These are phyloP conservation scores for Lepraria neglecta DNA, from an alignment of 495 filamentous ascomycete genomes.

Conservation along the genomic window DNA sequence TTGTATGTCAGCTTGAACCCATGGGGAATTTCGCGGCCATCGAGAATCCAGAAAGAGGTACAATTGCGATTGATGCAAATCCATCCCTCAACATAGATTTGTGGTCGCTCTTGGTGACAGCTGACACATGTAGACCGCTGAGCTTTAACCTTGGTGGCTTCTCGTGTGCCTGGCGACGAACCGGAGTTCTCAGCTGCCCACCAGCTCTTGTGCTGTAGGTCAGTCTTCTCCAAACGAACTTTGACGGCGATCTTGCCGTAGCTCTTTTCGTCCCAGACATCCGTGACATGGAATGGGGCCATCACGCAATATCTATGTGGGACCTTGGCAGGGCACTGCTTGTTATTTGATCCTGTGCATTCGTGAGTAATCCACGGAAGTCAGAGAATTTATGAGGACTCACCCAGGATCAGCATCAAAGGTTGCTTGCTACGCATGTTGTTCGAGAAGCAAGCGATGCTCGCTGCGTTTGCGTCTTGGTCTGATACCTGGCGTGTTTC, in stretches of 20 bases:
- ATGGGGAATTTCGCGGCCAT: constrained; percentile 26
- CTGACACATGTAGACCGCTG: constrained; percentile 33
- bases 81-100: constrained; percentile 57
- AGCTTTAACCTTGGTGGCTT: constrained; percentile 27
- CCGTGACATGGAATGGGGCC: constrained; percentile 64
- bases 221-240: constrained; percentile 66
- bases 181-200: constrained; percentile 46
- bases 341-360: constrained; percentile 46
- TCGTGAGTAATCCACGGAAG: background rate
- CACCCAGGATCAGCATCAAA: constrained; percentile 57
- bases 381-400: constrained; percentile 15
- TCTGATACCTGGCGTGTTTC: constrained; percentile 40
- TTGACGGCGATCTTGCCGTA: constrained; percentile 43
- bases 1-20: constrained; percentile 45
- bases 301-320: constrained; percentile 65
- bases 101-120: constrained; percentile 38
- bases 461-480: constrained; percentile 34
- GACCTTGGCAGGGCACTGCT: constrained; percentile 45
- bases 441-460: constrained; percentile 35
- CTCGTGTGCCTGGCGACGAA: constrained; percentile 19
- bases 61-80: constrained; percentile 61
- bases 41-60: constrained; percentile 47
- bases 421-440: constrained; percentile 37
- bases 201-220: constrained; percentile 58
- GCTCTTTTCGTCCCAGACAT: constrained; percentile 63